phyloP scores from a whole-genome alignment of 2,329 filamentous ascomycete species.

The Parasarocladium wereldwijsianum region DNA sequence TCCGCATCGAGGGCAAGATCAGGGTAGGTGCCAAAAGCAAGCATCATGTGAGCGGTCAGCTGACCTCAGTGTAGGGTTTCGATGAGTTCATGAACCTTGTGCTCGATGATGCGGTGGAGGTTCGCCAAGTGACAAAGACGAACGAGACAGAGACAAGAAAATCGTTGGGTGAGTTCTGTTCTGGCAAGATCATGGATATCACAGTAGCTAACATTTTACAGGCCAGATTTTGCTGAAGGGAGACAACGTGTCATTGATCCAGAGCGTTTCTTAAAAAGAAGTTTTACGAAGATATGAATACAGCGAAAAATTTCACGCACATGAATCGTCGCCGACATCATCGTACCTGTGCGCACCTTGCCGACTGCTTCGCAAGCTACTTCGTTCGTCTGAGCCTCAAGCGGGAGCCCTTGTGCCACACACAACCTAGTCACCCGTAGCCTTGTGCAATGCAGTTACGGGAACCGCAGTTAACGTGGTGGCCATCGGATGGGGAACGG shows the following conservation, averaged over 20 bases:
- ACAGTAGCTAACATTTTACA: conserved; percentile 19
- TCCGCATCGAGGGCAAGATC: conserved; percentile 93
- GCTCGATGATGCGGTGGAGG: conserved; percentile 87
- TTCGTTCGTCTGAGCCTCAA: no score
- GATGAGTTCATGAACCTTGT: conserved; percentile 99
- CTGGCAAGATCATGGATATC: conserved; percentile 7
- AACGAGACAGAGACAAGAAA: conserved; percentile 63
- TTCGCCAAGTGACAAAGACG: conserved; percentile 70
- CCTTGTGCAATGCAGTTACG: no score
- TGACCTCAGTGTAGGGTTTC: conserved; percentile 53
- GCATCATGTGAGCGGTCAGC: conserved; percentile 5
- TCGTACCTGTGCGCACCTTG: no score
- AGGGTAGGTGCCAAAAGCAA: conserved; percentile 51
- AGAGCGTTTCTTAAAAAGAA: conserved; percentile 26
- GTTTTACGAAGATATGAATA: background rate
- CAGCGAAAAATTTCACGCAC: no score
- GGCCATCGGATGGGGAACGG: no score
- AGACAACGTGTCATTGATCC: conserved; percentile 77
- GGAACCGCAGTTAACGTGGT: no score
- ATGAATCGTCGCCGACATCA: no score
- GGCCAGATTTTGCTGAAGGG: conserved; percentile 79
- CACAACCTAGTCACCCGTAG: no score
- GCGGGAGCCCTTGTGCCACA: no score
- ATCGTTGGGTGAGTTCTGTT: conserved; percentile 48
- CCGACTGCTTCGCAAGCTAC: no score